Percentiles rank a stretch among this genome's conserved stretches.
Conservation (phyloP, 352 stramenopile species). For the Phytophthora cajani region DNA sequence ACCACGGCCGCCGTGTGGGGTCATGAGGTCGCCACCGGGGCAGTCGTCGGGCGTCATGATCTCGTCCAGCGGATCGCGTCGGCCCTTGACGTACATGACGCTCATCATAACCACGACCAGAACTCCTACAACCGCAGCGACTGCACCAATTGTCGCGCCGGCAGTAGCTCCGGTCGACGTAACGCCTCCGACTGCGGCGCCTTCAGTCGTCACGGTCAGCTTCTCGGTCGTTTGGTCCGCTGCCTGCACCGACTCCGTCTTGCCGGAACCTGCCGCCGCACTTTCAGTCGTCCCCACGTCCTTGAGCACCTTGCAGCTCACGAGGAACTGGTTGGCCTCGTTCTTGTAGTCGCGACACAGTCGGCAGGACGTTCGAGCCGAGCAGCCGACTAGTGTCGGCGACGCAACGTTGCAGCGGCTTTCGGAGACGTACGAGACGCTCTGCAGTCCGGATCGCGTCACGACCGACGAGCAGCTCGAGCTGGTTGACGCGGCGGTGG, state of each 20-base stretch:
- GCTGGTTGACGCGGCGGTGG: conserved; percentile 28
- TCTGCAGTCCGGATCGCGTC: conserved; percentile 33
- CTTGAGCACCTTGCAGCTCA: conserved; percentile 60
- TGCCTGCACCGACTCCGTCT: conserved; percentile 10
- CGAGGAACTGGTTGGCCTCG: conserved; percentile 61
- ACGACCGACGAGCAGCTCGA: conserved; percentile 41
- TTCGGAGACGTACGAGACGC: conserved; percentile 58
- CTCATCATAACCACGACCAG: conserved; percentile 41
- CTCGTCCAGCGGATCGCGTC: conserved; percentile 27
- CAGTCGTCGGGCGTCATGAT: conserved; percentile 30
- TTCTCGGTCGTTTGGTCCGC: not conserved
- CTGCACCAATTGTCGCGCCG: conserved; percentile 1
- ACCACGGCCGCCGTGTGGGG: conserved; percentile 18
- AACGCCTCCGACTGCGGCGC: not conserved
- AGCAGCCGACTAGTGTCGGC: conserved; percentile 48
- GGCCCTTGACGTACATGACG: conserved; percentile 34
- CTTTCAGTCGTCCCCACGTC: conserved; percentile 24
- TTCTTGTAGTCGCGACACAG: conserved; percentile 68
- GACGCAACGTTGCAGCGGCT: conserved; percentile 39
- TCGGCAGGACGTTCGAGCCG: conserved; percentile 50
- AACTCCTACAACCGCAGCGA: conserved; percentile 24
- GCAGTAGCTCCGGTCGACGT: not conserved
- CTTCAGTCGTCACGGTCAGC: conserved; percentile 9
- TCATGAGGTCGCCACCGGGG: conserved; percentile 16
- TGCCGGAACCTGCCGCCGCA: not conserved